phyloP scores from a whole-genome alignment of 1,284 basidiomycete genomes.

The Exobasidium rhododendri region DNA sequence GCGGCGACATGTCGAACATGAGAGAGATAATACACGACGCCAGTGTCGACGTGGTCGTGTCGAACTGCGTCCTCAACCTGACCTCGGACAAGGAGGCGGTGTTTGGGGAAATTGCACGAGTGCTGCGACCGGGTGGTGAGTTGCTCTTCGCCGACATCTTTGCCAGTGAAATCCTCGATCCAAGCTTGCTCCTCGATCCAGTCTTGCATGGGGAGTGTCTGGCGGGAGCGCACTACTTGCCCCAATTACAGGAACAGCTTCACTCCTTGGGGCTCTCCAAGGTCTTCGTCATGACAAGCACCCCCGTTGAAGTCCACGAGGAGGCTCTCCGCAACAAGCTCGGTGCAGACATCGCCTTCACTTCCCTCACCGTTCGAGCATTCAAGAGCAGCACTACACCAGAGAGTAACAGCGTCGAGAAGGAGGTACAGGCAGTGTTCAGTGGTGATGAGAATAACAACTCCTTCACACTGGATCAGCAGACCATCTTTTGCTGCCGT shows the following conservation, averaged over 20 bases:
- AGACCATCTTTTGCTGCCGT: too few species aligned
- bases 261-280: neutral
- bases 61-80: constrained; percentile 2
- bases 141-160: neutral
- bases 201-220: neutral
- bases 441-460: too few species aligned
- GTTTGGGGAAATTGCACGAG: neutral
- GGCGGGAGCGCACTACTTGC: constrained; percentile 1
- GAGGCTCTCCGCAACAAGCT: neutral
- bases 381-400: too few species aligned
- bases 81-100: neutral
- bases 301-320: neutral
- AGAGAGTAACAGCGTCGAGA: too few species aligned
- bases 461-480: too few species aligned
- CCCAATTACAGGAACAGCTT: neutral
- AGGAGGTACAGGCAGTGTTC: too few species aligned
- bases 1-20: neutral
- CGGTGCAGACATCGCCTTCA: neutral
- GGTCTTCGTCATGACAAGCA: neutral
- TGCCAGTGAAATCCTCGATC: neutral
- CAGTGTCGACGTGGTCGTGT: constrained; percentile 1
- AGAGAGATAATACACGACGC: neutral
- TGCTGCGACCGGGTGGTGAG: neutral
- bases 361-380: too few species aligned
- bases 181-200: neutral